Evolutionary conservation across 129 eudicot genomes (phyloP), one percentile per base, ranked within the genome.

Genomic region (Chrysanthemum seticuspe): DNA sequence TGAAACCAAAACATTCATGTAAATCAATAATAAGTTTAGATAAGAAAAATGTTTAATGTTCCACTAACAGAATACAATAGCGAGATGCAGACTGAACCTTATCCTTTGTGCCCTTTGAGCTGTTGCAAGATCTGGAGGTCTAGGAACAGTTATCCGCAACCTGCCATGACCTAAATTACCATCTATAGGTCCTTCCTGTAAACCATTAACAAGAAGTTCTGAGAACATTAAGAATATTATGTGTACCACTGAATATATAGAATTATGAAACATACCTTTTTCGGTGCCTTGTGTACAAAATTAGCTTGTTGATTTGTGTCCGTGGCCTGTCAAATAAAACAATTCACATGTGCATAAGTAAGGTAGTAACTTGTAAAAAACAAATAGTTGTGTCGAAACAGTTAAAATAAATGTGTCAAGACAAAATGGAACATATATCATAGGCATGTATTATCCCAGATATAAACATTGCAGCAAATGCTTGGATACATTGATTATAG

Each of bases 81-180:
- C 52, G 18, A 64, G 53, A 57, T 53, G 31, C 27, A 19, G 27
- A 61, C 56, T 71, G 2, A 64, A 89, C 95, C 98, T 93, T 79
- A 74, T 84, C 62, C 89, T 82, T 80, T 76, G 92, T 61, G 97
- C 97, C 83, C 96, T 90, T 31, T 78, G 87, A 79, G 98, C 89
- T 51, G 98, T 94, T 81, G 76, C 89, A 75, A 94, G 96, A 62
- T 80, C 87, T 12, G 93, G 97, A 64, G 83, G 93, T 76, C 86
- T 87, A 48, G 98, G 97, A 79, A 94, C 79, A 67, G 98, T 90
- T 10, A 86, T 73, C 78, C 87, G 78, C 63, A 82, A 73, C 83
- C 80, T 94, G 53, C 83, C 79, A 18, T 72, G 84, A 56, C 78
- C 27, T 16, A 29, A 27, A 64, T 71, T 76, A 21, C 82, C 79